Evolutionary conservation across 1,284 basidiomycete genomes (phyloP).

Genomic region (Veloboletus limbatus): DNA sequence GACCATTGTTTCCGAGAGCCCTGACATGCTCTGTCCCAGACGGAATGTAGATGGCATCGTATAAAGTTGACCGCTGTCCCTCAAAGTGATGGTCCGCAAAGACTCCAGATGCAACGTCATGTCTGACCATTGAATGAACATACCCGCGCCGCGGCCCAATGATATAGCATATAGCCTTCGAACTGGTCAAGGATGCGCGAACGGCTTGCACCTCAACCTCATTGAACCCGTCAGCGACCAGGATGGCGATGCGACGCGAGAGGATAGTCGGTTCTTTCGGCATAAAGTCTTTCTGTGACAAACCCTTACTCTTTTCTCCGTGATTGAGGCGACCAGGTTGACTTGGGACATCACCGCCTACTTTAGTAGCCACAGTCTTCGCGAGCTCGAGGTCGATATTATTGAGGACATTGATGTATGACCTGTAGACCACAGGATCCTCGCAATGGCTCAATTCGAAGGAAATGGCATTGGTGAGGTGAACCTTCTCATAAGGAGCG

Average conservation of each 20-base stretch:
- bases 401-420: conserved; percentile 63
- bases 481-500: conserved; percentile 58
- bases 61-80: conserved; percentile 74
- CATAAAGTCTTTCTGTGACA: conserved; percentile 60
- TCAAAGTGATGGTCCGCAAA: conserved; percentile 70
- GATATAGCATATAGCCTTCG: conserved; percentile 59
- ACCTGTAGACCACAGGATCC: conserved; percentile 66
- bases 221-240: conserved; percentile 74
- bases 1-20: conserved; percentile 51
- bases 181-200: conserved; percentile 49
- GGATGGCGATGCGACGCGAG: conserved; percentile 69
- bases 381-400: conserved; percentile 72
- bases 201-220: conserved; percentile 54
- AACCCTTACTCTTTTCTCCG: conserved; percentile 48
- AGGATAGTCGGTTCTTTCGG: conserved; percentile 65
- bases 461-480: conserved; percentile 63
- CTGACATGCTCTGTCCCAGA: conserved; percentile 57
- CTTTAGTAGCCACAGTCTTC: conserved; percentile 57
- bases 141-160: conserved; percentile 68
- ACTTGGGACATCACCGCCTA: conserved; percentile 59
- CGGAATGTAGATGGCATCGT: conserved; percentile 75
- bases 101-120: conserved; percentile 38
- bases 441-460: conserved; percentile 82
- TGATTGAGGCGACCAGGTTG: conserved; percentile 50
- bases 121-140: conserved; percentile 43